Conservation (phyloP, 768 basidiomycete genomes). For the Boletus pseudo-olivaceus region DNA sequence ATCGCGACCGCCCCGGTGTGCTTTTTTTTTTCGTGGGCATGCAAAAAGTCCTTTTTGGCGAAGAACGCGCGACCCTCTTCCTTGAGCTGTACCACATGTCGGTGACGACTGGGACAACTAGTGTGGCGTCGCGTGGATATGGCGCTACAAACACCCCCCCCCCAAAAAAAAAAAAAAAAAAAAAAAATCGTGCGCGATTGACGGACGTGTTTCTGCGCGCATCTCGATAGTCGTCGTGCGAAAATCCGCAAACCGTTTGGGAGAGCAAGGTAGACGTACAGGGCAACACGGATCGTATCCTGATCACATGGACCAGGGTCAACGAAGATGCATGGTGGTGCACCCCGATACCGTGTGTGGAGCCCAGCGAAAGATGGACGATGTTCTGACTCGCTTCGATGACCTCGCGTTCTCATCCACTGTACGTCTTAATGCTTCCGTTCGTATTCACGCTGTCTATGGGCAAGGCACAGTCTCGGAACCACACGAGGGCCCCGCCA, state of each 20-base stretch:
- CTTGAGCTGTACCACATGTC: background rate
- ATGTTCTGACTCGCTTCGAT: background rate
- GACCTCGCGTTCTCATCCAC: too few relatives aligned
- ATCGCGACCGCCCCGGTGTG: slow-evolving; percentile 2
- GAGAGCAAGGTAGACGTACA: too few relatives aligned
- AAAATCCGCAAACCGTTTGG: too few relatives aligned
- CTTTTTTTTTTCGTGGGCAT: background rate
- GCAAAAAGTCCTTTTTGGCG: background rate
- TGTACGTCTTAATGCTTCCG: too few relatives aligned
- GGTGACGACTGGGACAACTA: too few relatives aligned
- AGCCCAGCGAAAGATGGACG: too few relatives aligned
- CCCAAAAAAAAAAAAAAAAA: too few relatives aligned
- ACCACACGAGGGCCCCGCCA: background rate
- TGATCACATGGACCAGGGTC: background rate
- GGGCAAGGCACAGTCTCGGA: background rate
- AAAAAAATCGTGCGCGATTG: background rate
- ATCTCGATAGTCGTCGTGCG: too few relatives aligned
- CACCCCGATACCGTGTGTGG: background rate
- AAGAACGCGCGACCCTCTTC: background rate
- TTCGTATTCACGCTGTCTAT: background rate
- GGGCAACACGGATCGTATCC: background rate
- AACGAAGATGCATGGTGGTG: background rate
- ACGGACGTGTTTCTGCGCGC: too few relatives aligned
- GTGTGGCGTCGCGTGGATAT: too few relatives aligned
- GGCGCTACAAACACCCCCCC: too few relatives aligned